These are phyloP conservation scores for Talaromyces sp. DNA, from an alignment of 2,329 filamentous ascomycete genomes.

Conservation along the genomic window DNA sequence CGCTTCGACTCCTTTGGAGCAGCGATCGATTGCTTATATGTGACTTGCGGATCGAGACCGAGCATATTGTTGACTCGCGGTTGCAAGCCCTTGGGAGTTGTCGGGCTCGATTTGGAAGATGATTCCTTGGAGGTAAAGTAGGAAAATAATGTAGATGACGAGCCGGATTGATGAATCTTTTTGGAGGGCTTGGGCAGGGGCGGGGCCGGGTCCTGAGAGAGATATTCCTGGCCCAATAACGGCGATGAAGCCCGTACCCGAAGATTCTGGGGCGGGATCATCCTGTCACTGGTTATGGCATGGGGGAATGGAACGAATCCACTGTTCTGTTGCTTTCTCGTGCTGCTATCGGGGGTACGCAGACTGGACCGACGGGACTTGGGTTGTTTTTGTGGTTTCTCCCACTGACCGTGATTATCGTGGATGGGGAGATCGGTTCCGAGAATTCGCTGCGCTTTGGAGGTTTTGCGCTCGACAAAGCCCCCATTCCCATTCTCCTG, in stretches of 20 bases:
- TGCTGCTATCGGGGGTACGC: constrained; percentile 43
- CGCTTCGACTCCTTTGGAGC: constrained; percentile 39
- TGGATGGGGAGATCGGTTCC: constrained; percentile 32
- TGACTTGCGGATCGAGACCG: constrained; percentile 24
- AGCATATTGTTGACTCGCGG: constrained; percentile 21
- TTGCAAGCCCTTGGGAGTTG: constrained; percentile 21
- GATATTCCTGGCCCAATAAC: constrained; percentile 45
- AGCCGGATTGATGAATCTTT: constrained; percentile 44
- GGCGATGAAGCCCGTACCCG: constrained; percentile 52
- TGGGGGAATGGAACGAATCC: constrained; percentile 33
- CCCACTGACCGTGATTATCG: constrained; percentile 23
- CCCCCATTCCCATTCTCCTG: constrained; percentile 22
- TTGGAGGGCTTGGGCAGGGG: constrained; percentile 40
- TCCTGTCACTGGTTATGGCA: constrained; percentile 12
- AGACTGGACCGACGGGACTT: constrained; percentile 41
- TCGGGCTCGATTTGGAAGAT: constrained; percentile 16
- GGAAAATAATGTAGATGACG: constrained; percentile 51
- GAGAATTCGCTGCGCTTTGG: constrained; percentile 38
- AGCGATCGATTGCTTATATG: constrained; percentile 26
- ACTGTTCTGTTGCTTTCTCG: constrained; percentile 19
- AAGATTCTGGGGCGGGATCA: constrained; percentile 32
- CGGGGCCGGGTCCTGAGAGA: constrained; percentile 27
- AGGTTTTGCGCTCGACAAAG: constrained; percentile 24
- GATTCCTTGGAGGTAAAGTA: constrained; percentile 51
- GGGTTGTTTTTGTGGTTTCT: constrained; percentile 21